Percentiles rank a stretch among this genome's conserved stretches.
Evolutionary conservation across 495 filamentous ascomycete genomes (phyloP).

Genomic region (Penicillium bialowiezense): DNA sequence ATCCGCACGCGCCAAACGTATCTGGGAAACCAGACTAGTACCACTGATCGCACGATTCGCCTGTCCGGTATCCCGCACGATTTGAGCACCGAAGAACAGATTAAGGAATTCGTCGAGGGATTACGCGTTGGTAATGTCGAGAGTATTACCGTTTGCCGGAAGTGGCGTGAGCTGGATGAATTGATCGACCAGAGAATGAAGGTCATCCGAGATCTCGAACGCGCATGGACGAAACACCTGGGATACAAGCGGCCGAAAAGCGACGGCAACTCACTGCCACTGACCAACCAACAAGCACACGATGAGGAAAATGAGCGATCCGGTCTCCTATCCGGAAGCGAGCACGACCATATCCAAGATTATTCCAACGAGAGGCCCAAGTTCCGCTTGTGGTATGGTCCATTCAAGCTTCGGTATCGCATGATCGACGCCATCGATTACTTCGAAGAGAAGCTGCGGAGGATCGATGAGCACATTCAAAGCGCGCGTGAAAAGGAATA

Average conservation of each 20-base stretch:
- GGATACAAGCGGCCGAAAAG: conserved; percentile 49
- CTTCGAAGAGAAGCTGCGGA: conserved; percentile 81
- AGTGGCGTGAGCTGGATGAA: conserved; percentile 82
- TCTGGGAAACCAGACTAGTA: conserved; percentile 85
- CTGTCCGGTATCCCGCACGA: conserved; percentile 84
- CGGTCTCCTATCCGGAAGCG: conserved; percentile 50
- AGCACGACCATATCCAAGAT: conserved; percentile 32
- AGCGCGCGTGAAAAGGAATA: conserved; percentile 73
- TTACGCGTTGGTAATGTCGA: conserved; percentile 93
- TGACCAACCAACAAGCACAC: conserved; percentile 43
- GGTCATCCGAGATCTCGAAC: conserved; percentile 72
- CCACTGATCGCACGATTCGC: conserved; percentile 91
- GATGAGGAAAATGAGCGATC: conserved; percentile 47
- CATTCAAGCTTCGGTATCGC: conserved; percentile 65
- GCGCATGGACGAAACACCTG: conserved; percentile 74
- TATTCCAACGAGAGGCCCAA: conserved; percentile 59
- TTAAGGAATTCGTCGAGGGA: conserved; percentile 84
- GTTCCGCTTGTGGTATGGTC: conserved; percentile 75
- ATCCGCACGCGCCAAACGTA: conserved; percentile 86
- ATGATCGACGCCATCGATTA: conserved; percentile 91
- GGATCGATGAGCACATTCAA: conserved; percentile 73
- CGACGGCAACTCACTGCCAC: conserved; percentile 49
- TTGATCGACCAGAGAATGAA: conserved; percentile 65
- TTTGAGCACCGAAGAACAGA: conserved; percentile 73
- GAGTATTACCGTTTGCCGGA: conserved; percentile 77